Evolutionary conservation across 2,329 filamentous ascomycete species (phyloP).

Genomic region (Colletotrichum sp.): DNA sequence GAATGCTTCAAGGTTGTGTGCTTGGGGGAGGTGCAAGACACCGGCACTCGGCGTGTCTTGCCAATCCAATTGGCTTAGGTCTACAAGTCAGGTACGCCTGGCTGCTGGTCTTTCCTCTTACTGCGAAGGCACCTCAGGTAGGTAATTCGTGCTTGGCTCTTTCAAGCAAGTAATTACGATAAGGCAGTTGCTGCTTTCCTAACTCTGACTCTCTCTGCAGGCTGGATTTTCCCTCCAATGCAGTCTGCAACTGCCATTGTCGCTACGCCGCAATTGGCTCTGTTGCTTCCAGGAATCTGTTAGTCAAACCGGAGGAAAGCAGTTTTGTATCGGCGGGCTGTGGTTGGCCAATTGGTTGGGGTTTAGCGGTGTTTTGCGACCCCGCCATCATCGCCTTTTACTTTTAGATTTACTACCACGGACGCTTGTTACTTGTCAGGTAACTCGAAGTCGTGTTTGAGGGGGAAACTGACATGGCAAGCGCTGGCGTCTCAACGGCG

Average conservation of each 20-base stretch:
- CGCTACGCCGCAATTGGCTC: not conserved
- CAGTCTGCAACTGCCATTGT: not conserved
- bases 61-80: not conserved
- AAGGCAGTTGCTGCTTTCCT: not conserved
- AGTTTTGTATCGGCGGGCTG: slow-evolving; percentile 28
- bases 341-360: slow-evolving; percentile 36
- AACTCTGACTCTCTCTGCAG: not conserved
- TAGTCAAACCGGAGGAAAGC: slow-evolving; percentile 16
- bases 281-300: not conserved
- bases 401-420: not conserved
- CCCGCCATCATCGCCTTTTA: not conserved
- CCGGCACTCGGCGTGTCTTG: not conserved
- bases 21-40: not conserved
- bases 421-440: not conserved
- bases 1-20: not conserved
- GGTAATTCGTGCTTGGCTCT: not conserved
- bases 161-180: not conserved
- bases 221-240: not conserved
- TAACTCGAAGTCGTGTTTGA: not conserved
- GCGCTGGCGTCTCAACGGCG: not conserved
- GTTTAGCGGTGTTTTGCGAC: slow-evolving; percentile 10
- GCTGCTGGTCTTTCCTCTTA: not conserved
- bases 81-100: not conserved
- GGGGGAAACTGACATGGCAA: not conserved
- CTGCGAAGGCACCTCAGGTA: not conserved